Base-by-base conservation (phyloP, 2,329 filamentous ascomycete species). In the Fusarium lyarnte region DNA sequence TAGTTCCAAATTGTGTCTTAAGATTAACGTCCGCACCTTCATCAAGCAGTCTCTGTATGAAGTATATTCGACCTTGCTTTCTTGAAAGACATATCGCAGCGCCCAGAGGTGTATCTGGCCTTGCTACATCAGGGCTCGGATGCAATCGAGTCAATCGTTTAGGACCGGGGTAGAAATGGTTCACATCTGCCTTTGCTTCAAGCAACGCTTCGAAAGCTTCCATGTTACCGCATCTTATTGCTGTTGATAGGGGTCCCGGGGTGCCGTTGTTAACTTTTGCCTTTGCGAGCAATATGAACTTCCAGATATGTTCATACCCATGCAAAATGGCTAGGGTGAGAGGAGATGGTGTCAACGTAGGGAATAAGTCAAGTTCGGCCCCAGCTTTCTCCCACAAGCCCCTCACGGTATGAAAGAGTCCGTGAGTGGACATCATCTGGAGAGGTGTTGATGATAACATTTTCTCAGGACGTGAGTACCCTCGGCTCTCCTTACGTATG, bases 1-100 rank as follows among this genome's bases (percentile, higher is more conserved):
- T 3, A 5, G 10, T 25, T 0, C 0, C 4, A 0, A 0, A 0
- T 6, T 4, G 0, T 3, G 4, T 1, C 23, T 3, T 12, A 0
- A 19, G 0, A 3, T 27, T 27, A 4, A 45, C 12, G 4, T 46
- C 25, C 21, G 25, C 25, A 2, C 19, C 25, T 3, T 1, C 0
- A 11, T 14, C 43, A 5, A 46, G 23, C 0, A 45, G 1, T 2
- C 5, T 27, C 12, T 45, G 42, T 27, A 21, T 7, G 2, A 27
- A 3, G 23, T 10, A 14, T 5, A 5, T 45, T 27, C 5, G 42
- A 21, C 1, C 3, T 1, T 7, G 5, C 17, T 6, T 13, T 4
- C 1, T 19, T 6, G 23, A 13, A 45, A 0, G 0, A 4, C 0
- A 4, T 0, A 45, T 13, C 0, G 42, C 17, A 45, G 11, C 11